Base-by-base conservation (phyloP, 1,284 basidiomycete genomes). In the Melampsora americana region DNA sequence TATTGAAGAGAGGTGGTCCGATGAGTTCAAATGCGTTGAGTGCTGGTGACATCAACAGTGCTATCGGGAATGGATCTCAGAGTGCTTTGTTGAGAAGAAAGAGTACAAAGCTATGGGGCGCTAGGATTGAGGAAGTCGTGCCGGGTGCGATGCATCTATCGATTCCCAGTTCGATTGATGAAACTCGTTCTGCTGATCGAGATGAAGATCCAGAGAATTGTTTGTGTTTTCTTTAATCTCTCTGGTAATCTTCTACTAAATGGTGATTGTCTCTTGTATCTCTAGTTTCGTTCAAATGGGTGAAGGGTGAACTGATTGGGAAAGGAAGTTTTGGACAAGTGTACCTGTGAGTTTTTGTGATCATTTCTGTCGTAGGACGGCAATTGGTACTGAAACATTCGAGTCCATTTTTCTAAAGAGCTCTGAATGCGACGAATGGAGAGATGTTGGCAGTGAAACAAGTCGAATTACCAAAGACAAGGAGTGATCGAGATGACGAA, bases 391-490 rank as follows among this genome's bases (percentile, higher is more conserved):
- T 44, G 12, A 44, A 44, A 44, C 16, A 44, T n/a, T n/a, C n/a
- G n/a, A n/a, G n/a, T n/a, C n/a, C 14, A 44, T 14, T 44, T 14
- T 44, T 44, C 42, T 14, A 12, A 44, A 44, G 74, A 66, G 96
- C 93, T 23, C 86, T 99, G 78, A 99, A 99, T 83, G 93, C 92
- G n/a, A 95, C 93, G 0, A 97, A 95, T 0, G 95, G 95, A 75
- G 95, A 99, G 84, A 95, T 98, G 92, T 95, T 99, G 80, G 96
- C 96, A 7, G 96, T 99, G 79, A 99, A 99, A 84, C 96, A 99
- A 84, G 96, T 99, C 66, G 95, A 98, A 83, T 87, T 95, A 77
- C 95, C 95, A 0, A 89, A 89, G 67, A 95, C 93, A 0, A 89
- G 90, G 16, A 91, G 90, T 80, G 95, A 99, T 84, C 91, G 90